These are phyloP conservation scores for Elaeis oleifera DNA, from an alignment of 202 grass and related monocot genomes.

Conservation along the genomic window DNA sequence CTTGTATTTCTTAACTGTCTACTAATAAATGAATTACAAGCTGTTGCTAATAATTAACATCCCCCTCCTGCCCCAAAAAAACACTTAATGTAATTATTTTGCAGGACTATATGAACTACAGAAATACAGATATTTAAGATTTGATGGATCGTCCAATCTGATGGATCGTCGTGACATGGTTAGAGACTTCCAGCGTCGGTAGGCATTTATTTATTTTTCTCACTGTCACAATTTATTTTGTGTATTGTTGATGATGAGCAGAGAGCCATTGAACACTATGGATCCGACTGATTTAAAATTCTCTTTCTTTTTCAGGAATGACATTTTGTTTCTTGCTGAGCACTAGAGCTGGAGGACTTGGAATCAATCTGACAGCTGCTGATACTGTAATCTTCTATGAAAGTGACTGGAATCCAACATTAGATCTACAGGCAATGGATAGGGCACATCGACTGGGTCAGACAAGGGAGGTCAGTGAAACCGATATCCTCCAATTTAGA, in stretches of 20 bases:
- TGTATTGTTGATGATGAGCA: neutral
- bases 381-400: constrained; percentile 99
- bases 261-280: too few relatives aligned
- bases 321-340: constrained; percentile 98
- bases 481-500: neutral
- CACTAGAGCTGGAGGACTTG: constrained; percentile 92
- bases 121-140: constrained; percentile 96
- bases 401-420: constrained; percentile 99
- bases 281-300: constrained; percentile 9
- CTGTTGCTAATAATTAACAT: neutral
- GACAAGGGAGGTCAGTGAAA: constrained; percentile 70
- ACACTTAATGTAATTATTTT: constrained; percentile 23
- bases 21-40: too few relatives aligned
- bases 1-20: too few relatives aligned
- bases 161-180: constrained; percentile 98
- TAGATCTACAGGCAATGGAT: constrained; percentile 99
- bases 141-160: constrained; percentile 92
- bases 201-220: constrained; percentile 11
- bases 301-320: constrained; percentile 64
- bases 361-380: constrained; percentile 98
- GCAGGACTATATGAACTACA: constrained; percentile 99
- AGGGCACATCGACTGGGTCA: constrained; percentile 96
- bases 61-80: too few relatives aligned
- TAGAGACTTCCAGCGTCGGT: constrained; percentile 89
- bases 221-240: constrained; percentile 1